A percentile compares a stretch with the other conserved stretches of the same genome.
phyloP scores from a whole-genome alignment of 371 early-diverging fungal species.

The Umbelopsis sp. region DNA sequence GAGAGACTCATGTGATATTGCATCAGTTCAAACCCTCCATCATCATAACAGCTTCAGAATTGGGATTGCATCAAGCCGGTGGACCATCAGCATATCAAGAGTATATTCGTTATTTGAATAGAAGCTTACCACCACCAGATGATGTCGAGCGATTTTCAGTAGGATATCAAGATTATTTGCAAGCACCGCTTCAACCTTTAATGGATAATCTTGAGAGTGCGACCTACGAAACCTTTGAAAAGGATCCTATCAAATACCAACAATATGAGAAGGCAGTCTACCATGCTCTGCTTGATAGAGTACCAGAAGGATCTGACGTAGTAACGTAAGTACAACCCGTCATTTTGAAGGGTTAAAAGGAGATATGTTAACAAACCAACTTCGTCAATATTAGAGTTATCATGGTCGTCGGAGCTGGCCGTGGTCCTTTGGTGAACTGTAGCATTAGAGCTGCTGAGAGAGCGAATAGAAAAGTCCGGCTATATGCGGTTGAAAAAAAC shows the following conservation, averaged over 20 bases:
- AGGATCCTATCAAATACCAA: constrained; percentile 89
- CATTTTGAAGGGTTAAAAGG: constrained; percentile 29
- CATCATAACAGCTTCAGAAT: constrained; percentile 47
- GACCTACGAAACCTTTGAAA: constrained; percentile 94
- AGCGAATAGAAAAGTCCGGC: constrained; percentile 62
- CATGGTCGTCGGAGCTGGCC: constrained; percentile 85
- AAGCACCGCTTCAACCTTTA: constrained; percentile 89
- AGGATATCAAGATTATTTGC: constrained; percentile 88
- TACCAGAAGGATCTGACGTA: constrained; percentile 43
- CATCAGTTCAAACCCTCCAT: constrained; percentile 54
- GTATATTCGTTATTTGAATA: constrained; percentile 72
- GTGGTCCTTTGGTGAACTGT: constrained; percentile 84
- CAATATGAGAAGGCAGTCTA: constrained; percentile 81
- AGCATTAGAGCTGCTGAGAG: constrained; percentile 78
- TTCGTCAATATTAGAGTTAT: constrained; percentile 69
- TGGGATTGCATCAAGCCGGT: constrained; percentile 35
- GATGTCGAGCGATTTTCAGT: constrained; percentile 73
- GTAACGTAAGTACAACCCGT: constrained; percentile 36
- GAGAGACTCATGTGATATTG: background rate
- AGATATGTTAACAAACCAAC: constrained; percentile 44
- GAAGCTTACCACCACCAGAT: constrained; percentile 62
- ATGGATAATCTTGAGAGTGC: constrained; percentile 92
- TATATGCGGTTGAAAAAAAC: constrained; percentile 95
- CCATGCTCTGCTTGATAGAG: constrained; percentile 64
- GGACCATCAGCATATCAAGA: constrained; percentile 59